Evolutionary conservation across 2,329 filamentous ascomycete genomes (phyloP).

Genomic region (Hortaea werneckii): DNA sequence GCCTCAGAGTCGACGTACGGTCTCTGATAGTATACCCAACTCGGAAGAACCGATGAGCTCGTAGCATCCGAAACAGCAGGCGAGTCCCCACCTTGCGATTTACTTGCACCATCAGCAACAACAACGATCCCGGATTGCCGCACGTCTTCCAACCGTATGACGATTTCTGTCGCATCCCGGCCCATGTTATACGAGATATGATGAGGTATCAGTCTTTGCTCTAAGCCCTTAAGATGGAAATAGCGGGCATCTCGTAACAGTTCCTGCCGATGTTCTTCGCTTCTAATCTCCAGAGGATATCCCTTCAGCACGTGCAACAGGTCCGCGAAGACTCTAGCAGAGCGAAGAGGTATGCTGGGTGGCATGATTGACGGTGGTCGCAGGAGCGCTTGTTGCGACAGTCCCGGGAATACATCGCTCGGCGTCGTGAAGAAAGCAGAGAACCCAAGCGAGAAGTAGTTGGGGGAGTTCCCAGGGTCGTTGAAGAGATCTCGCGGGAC

Average conservation of each 20-base stretch:
- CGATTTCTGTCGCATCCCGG: constrained; percentile 63
- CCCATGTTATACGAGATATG: constrained; percentile 64
- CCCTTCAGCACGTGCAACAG: constrained; percentile 72
- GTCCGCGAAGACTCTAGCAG: constrained; percentile 74
- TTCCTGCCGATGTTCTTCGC: constrained; percentile 64
- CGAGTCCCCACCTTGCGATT: constrained; percentile 8
- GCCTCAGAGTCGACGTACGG: constrained; percentile 72
- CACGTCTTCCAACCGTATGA: constrained; percentile 74
- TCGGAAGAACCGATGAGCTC: constrained; percentile 15
- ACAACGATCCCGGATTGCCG: constrained; percentile 74
- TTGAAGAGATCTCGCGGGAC: constrained; percentile 83
- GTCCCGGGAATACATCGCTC: constrained; percentile 72
- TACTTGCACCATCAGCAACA: constrained; percentile 35
- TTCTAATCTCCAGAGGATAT: constrained; percentile 67
- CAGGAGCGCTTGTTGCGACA: constrained; percentile 67
- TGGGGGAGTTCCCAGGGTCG: constrained; percentile 78
- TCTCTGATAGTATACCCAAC: constrained; percentile 68
- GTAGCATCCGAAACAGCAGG: constrained; percentile 7
- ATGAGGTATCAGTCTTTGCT: constrained; percentile 76
- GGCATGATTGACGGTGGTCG: constrained; percentile 80
- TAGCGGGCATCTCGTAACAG: constrained; percentile 81
- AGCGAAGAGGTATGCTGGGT: constrained; percentile 69
- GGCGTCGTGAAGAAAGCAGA: constrained; percentile 76
- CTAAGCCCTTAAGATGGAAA: constrained; percentile 83
- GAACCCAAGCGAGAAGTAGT: constrained; percentile 90